Evolutionary conservation across 441 rosid genomes (phyloP).

Genomic region (Arabidopsis hybrid): DNA sequence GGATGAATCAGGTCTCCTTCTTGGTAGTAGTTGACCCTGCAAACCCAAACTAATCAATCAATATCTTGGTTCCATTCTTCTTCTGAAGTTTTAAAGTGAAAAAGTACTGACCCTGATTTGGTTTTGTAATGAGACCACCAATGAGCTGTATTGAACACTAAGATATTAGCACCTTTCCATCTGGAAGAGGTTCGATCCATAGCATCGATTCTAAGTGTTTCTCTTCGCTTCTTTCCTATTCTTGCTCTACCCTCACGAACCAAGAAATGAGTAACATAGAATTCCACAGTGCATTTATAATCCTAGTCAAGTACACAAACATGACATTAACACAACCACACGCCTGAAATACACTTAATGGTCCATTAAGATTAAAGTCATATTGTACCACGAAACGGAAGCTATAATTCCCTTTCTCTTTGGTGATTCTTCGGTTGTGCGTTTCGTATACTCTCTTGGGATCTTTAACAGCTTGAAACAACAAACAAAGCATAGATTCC

Average conservation of each 20-base stretch:
- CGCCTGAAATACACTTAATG: background rate
- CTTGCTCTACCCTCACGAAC: slow-evolving; percentile 90
- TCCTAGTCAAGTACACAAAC: slow-evolving; percentile 56
- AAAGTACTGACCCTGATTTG: slow-evolving; percentile 75
- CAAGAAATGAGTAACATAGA: slow-evolving; percentile 68
- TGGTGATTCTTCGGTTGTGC: slow-evolving; percentile 80
- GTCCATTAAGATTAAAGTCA: background rate
- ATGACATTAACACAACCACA: slow-evolving; percentile 4
- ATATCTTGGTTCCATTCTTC: slow-evolving; percentile 1
- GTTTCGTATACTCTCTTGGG: slow-evolving; percentile 86
- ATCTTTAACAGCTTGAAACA: slow-evolving; percentile 76
- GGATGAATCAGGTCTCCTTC: slow-evolving; percentile 77
- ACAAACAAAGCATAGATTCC: slow-evolving; percentile 93
- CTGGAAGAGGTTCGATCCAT: slow-evolving; percentile 86
- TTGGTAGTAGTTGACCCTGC: slow-evolving; percentile 92
- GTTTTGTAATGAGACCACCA: slow-evolving; percentile 99
- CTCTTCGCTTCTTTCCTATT: slow-evolving; percentile 70
- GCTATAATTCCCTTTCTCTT: slow-evolving; percentile 85
- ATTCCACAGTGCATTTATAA: slow-evolving; percentile 84
- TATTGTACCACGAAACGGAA: slow-evolving; percentile 77
- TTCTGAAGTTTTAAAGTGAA: background rate
- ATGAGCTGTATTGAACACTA: slow-evolving; percentile 92
- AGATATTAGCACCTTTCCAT: slow-evolving; percentile 92
- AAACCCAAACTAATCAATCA: slow-evolving; percentile 14
- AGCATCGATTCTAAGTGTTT: slow-evolving; percentile 78